Conservation (phyloP, 2,329 filamentous ascomycete species). For the Pseudogymnoascus sp. region DNA sequence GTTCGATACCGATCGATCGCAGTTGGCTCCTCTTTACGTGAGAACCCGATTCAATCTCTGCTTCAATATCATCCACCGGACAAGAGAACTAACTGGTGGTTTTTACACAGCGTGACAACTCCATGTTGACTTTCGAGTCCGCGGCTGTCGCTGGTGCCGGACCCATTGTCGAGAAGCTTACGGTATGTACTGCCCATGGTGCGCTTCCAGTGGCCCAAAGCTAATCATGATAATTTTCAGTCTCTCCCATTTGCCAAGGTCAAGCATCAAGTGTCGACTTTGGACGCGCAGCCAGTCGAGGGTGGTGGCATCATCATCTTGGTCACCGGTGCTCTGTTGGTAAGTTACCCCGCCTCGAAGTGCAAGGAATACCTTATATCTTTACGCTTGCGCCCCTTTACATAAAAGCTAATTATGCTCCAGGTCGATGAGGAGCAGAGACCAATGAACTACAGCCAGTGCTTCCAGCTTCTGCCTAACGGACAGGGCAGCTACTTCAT, state of each 20-base stretch:
- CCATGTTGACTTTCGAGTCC: constrained; percentile 91
- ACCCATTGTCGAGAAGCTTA: constrained; percentile 72
- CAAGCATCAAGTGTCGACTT: constrained; percentile 65
- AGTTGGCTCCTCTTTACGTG: constrained; percentile 73
- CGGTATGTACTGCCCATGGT: constrained; percentile 43
- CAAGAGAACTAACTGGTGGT: not conserved
- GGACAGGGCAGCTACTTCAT: constrained; percentile 67
- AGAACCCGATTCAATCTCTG: constrained; percentile 29
- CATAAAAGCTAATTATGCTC: constrained; percentile 15
- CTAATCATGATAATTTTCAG: constrained; percentile 37
- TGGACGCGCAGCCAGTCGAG: constrained; percentile 74
- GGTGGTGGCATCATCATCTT: constrained; percentile 69
- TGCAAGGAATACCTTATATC: not conserved
- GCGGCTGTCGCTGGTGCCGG: constrained; percentile 53
- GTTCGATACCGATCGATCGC: constrained; percentile 66
- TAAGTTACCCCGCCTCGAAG: constrained; percentile 38
- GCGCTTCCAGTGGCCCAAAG: not conserved
- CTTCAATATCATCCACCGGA: not conserved
- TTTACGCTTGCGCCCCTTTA: constrained; percentile 10
- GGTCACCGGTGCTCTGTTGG: constrained; percentile 78
- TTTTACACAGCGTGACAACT: constrained; percentile 59
- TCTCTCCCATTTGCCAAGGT: constrained; percentile 74
- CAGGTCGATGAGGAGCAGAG: constrained; percentile 79
- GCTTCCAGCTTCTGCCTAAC: constrained; percentile 75
- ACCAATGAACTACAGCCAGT: constrained; percentile 86